A percentile compares a stretch with the other conserved stretches of the same genome.
Conservation (phyloP, 2,329 filamentous ascomycete genomes). For the Plectosphaerella sp. region DNA sequence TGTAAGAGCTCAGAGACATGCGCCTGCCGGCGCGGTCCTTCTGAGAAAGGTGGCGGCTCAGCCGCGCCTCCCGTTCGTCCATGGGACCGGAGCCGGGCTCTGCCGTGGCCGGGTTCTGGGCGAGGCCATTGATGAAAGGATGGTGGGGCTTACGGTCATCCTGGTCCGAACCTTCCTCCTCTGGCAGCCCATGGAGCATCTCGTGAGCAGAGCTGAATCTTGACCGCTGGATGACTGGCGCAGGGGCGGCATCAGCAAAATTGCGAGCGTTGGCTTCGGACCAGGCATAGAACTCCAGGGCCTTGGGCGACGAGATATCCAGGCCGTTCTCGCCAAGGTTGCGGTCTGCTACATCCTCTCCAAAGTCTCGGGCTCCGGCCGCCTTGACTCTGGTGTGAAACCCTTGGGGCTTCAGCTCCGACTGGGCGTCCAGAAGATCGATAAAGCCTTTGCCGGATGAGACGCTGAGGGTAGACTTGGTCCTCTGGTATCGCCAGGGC, state of each 20-base stretch:
- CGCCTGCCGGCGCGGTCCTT: constrained; percentile 4
- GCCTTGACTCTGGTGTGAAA: constrained; percentile 46
- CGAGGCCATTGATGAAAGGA: constrained; percentile 1
- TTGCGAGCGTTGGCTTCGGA: constrained; percentile 4
- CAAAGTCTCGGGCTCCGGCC: constrained; percentile 48
- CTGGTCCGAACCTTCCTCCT: neutral
- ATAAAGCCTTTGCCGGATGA: constrained; percentile 30
- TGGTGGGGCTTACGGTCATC: neutral
- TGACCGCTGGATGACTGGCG: constrained; percentile 7
- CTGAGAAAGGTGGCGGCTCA: constrained; percentile 1
- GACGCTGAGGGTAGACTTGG: constrained; percentile 26
- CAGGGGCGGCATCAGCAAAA: constrained; percentile 10
- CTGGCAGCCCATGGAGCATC: neutral
- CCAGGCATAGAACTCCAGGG: constrained; percentile 29
- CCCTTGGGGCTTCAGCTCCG: constrained; percentile 42
- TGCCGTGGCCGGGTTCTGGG: neutral
- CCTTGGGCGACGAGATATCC: constrained; percentile 25
- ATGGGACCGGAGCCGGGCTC: neutral
- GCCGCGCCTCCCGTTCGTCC: neutral
- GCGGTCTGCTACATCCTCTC: constrained; percentile 62
- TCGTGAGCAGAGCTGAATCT: neutral
- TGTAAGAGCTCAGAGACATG: constrained; percentile 10
- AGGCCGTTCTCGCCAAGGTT: constrained; percentile 41
- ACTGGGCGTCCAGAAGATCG: constrained; percentile 55
- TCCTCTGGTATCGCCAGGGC: constrained; percentile 19